These are phyloP conservation scores for Primulina eburnea DNA, from an alignment of 257 asterid species.

Conservation along the genomic window DNA sequence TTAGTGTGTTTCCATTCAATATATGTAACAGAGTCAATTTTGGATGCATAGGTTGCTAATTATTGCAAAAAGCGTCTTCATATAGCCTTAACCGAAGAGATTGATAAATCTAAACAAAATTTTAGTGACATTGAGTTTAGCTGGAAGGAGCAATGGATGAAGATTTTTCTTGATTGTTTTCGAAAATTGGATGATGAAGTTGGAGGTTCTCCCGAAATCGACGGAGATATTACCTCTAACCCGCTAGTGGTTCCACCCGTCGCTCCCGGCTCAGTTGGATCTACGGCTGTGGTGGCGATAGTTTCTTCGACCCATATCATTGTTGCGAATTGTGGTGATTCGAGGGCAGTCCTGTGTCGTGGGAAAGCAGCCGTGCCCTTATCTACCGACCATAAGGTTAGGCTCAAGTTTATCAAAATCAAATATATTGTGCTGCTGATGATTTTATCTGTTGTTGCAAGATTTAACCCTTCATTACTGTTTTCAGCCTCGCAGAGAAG, in stretches of 20 bases:
- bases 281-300: constrained; percentile 82
- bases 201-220: constrained; percentile 43
- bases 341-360: constrained; percentile 75
- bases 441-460: not conserved
- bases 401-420: constrained; percentile 9
- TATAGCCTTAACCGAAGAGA: constrained; percentile 62
- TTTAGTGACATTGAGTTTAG: constrained; percentile 25
- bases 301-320: constrained; percentile 65
- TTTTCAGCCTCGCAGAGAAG: constrained; percentile 67
- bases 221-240: constrained; percentile 22
- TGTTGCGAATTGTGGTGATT: constrained; percentile 93
- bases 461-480: constrained; percentile 1
- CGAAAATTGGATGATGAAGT: constrained; percentile 73
- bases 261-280: constrained; percentile 93
- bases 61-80: constrained; percentile 73
- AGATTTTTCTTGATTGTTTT: constrained; percentile 56
- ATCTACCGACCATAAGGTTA: constrained; percentile 77
- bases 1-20: not conserved
- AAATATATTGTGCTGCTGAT: not conserved
- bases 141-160: constrained; percentile 64
- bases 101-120: constrained; percentile 37
- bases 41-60: constrained; percentile 59
- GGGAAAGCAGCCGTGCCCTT: constrained; percentile 64
- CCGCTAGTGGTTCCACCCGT: constrained; percentile 28
- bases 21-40: not conserved